phyloP scores from a whole-genome alignment of 2,329 filamentous ascomycete genomes.

The Helotiales sp. region DNA sequence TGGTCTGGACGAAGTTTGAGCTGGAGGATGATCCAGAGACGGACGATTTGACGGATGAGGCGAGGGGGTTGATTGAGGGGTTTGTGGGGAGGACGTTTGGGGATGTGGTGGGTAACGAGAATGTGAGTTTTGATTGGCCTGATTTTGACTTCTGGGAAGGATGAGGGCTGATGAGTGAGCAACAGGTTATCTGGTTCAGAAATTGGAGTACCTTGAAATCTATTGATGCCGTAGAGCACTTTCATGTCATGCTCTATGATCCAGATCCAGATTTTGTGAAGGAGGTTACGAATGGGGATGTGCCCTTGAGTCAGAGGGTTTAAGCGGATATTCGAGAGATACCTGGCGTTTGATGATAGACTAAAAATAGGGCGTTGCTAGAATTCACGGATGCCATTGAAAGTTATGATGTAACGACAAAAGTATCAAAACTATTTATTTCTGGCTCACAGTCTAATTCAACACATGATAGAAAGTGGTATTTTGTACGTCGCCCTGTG shows the following conservation, averaged over 20 bases:
- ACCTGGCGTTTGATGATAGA: constrained; percentile 3
- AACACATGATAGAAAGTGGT: background rate
- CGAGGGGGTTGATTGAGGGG: constrained; percentile 67
- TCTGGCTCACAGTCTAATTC: background rate
- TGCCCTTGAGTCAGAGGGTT: constrained; percentile 61
- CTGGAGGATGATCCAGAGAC: constrained; percentile 68
- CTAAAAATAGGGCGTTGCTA: background rate
- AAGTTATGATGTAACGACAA: background rate
- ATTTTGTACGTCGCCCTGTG: background rate
- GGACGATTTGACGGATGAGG: constrained; percentile 66
- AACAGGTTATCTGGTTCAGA: constrained; percentile 79
- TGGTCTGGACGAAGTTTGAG: constrained; percentile 91
- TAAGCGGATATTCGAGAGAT: background rate
- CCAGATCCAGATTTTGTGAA: constrained; percentile 72
- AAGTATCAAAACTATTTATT: background rate
- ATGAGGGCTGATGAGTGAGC: constrained; percentile 9
- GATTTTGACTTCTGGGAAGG: background rate
- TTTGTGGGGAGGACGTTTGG: constrained; percentile 74
- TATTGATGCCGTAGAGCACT: constrained; percentile 86
- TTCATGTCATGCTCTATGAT: constrained; percentile 89
- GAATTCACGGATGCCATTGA: background rate
- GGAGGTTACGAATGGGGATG: constrained; percentile 74
- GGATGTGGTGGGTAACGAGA: constrained; percentile 53
- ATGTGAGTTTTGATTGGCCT: constrained; percentile 50
- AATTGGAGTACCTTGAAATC: constrained; percentile 89